Conservation (phyloP, 2,329 filamentous ascomycete genomes). For the Diaporthe destruens region DNA sequence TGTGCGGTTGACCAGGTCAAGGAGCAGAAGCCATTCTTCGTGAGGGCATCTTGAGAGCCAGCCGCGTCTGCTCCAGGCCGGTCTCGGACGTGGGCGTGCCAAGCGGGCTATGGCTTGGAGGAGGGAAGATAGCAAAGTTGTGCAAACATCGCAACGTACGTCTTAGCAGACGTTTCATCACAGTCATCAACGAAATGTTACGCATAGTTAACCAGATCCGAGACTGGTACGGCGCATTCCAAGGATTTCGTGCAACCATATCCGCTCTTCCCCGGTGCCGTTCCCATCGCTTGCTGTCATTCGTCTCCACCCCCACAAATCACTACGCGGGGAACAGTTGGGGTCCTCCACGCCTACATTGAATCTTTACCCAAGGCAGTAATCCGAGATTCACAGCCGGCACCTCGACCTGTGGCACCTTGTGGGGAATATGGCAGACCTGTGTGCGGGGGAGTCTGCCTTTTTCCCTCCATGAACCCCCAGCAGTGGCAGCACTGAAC, state of each 20-base stretch:
- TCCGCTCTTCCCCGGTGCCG: not conserved
- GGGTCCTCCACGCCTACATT: not conserved
- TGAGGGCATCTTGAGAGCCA: conserved; percentile 32
- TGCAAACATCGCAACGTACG: no score
- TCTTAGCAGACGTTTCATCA: not conserved
- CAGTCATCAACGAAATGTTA: not conserved
- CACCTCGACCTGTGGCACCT: conserved; percentile 5
- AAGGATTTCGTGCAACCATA: not conserved
- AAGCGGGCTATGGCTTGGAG: no score
- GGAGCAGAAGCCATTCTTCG: conserved; percentile 50
- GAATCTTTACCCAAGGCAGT: conserved; percentile 18
- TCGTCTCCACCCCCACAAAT: conserved; percentile 7
- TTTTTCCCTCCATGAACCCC: conserved; percentile 1
- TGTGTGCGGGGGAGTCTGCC: conserved; percentile 2
- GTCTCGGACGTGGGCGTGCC: not conserved
- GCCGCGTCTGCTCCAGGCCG: not conserved
- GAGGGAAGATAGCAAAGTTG: not conserved
- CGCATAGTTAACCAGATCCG: not conserved
- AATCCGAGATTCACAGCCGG: conserved; percentile 30
- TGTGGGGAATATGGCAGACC: not conserved
- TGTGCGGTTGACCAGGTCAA: conserved; percentile 47
- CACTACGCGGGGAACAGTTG: conserved; percentile 10
- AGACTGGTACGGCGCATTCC: not conserved
- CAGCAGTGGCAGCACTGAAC: not conserved
- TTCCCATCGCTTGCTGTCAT: not conserved